phyloP scores from a whole-genome alignment of 2,329 filamentous ascomycete genomes.

The Penicillium sp. region DNA sequence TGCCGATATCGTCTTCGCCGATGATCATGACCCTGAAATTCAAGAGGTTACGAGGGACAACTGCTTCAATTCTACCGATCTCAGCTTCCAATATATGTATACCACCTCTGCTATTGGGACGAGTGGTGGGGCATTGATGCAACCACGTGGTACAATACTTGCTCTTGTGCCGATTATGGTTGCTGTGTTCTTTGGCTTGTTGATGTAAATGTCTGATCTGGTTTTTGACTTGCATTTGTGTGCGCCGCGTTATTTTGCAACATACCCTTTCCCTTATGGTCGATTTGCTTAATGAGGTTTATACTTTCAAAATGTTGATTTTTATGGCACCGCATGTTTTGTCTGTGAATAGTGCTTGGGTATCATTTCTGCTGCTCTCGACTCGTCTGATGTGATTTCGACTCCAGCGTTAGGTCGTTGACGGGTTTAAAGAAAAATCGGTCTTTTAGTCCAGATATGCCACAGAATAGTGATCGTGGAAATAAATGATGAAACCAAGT shows the following conservation, averaged over 20 bases:
- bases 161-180: slow-evolving; percentile 28
- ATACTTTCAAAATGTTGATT: not conserved
- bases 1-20: slow-evolving; percentile 89
- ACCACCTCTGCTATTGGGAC: slow-evolving; percentile 30
- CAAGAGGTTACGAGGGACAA: slow-evolving; percentile 73
- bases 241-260: slow-evolving; percentile 15
- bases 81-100: slow-evolving; percentile 76
- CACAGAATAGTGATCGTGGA: not conserved
- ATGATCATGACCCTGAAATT: slow-evolving; percentile 66
- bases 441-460: too few relatives aligned
- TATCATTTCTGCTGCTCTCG: not conserved
- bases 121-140: slow-evolving; percentile 18
- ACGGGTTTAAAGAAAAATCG: too few relatives aligned
- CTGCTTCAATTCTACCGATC: slow-evolving; percentile 81
- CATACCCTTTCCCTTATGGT: slow-evolving; percentile 20
- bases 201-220: slow-evolving; percentile 14
- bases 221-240: slow-evolving; percentile 17
- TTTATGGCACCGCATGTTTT: not conserved
- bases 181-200: slow-evolving; percentile 17
- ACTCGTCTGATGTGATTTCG: not conserved
- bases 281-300: not conserved
- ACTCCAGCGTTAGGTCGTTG: not conserved
- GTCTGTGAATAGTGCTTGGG: not conserved
- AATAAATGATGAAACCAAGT: not conserved
- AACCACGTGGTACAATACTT: slow-evolving; percentile 16